Base-by-base conservation (phyloP, 2,329 filamentous ascomycete genomes). In the Coleophoma cylindrospora region DNA sequence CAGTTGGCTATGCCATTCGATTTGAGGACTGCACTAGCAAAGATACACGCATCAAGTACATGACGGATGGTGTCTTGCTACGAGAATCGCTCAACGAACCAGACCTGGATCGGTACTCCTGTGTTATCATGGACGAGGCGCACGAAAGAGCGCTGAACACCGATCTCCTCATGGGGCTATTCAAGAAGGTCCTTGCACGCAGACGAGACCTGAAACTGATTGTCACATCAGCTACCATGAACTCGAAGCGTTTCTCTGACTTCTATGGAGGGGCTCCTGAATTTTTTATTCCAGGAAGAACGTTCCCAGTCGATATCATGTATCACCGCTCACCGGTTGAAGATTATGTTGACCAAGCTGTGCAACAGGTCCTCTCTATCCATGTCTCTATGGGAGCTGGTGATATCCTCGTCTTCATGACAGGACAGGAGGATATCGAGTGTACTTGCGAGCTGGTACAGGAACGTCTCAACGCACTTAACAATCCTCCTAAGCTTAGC, bases 71-170 rank as follows among this genome's bases (percentile, higher is more conserved):
- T 73, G 89, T 99, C 19, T 74, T 99, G 41, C 79, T 99, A 33
- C 82, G 94, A 71, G 95, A 99, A 64, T 96, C 91, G 6, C 76
- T 99, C 11, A 91, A 91, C 52, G 92, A 97, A 67, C 83, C 87
- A 7, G 92, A 99, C 66, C 76, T 99, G 43, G 94, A 97, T 68
- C 89, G 89, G 57, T 99, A 99, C 66, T 96, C 92, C 13, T 96
- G 91, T 66, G 91, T 99, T 61, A 99, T 99, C 69, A 99, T 99
- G 94, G 94, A 99, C 65, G 94, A 99, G 73, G 95, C 94, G 4
- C 94, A 99, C 77, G 94, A 99, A 69, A 82, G 94, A 67, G 92
- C 94, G 1, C 72, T 99, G 45, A 97, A 99, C 64, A 99, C 94
- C 0, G 94, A 99, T 67, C 92, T 99, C 15, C 73, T 99, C 13